Evolutionary conservation across 2,329 filamentous ascomycete genomes (phyloP), one percentile per base, ranked within the genome.

Genomic region (Dactylellina sp.): DNA sequence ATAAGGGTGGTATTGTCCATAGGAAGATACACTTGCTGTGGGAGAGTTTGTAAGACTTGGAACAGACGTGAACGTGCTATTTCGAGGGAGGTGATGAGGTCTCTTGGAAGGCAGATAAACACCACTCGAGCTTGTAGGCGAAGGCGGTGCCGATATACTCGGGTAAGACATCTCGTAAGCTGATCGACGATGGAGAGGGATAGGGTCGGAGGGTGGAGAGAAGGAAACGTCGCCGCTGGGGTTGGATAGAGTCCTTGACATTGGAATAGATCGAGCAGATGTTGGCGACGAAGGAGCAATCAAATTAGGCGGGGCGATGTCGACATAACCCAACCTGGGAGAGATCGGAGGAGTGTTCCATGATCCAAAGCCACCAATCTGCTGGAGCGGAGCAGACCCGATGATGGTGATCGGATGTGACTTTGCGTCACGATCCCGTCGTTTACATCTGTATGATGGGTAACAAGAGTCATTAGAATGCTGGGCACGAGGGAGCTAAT

Each of bases 1-100:
- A 14, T 75, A 63, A 5, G 64, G 59, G 50, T 61, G 56, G 25
- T 65, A 68, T 18, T 12, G 53, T 28, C 61, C 65, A 49, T 56
- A 55, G 20, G 72, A 65, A 22, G 71, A 70, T 35, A 60, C 56
- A 16, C 62, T 68, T 1, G 70, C 50, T 6, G 61, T 32, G 18
- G 63, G 63, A 11, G 75, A 75, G 25, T 59, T 56, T 35, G 57
- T 16, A 22, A 77, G 75, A 68, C 63, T 77, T 18, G 76, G 56
- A 6, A 75, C 64, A 1, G 77, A 75, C 18, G 76, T 71, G 39
- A 76, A 75, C 4, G 77, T 78, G 44, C 71, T 75, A 28, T 60
- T 74, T 25, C 77, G 56, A 22, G 62, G 72, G 39, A 77, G 62
- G 50, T 78, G 77, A 16, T 75, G 68, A 18, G 77, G 76, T 18